Conservation (phyloP, 2,329 filamentous ascomycete species). For the Paecilomyces niveus region DNA sequence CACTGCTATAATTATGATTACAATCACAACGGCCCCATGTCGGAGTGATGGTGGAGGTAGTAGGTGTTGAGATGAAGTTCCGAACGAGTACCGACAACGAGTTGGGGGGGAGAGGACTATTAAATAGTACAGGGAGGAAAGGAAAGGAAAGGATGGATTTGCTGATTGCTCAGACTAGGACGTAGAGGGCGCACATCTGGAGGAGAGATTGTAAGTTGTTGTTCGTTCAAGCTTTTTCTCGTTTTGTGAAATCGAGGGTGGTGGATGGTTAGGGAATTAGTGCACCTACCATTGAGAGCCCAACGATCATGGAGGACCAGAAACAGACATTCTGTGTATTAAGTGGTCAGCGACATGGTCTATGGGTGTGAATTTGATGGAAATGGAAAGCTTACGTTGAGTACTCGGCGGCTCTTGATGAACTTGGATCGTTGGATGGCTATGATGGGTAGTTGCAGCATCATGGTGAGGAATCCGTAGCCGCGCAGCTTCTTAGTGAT, state of each 20-base stretch:
- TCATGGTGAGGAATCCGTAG: slow-evolving; percentile 90
- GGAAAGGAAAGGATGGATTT: background rate
- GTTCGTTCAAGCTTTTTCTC: background rate
- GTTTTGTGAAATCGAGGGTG: background rate
- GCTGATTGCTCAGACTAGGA: slow-evolving; percentile 40
- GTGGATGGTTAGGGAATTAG: background rate
- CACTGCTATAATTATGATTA: too few species aligned
- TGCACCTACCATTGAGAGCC: slow-evolving; percentile 64
- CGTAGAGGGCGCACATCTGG: slow-evolving; percentile 55
- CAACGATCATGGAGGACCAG: slow-evolving; percentile 87
- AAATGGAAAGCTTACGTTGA: slow-evolving; percentile 51
- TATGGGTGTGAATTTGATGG: background rate
- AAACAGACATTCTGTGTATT: slow-evolving; percentile 65
- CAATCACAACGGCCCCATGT: too few species aligned
- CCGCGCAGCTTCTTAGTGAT: slow-evolving; percentile 95
- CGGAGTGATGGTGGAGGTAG: background rate
- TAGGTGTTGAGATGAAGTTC: background rate
- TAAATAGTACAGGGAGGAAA: background rate
- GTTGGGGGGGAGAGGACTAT: background rate
- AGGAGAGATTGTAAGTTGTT: background rate
- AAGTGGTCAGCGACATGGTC: slow-evolving; percentile 4
- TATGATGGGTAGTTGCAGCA: slow-evolving; percentile 95
- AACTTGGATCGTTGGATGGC: slow-evolving; percentile 74
- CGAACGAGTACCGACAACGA: background rate
- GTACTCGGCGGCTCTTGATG: slow-evolving; percentile 64